Evolutionary conservation across 768 basidiomycete species (phyloP), one percentile per base, ranked within the genome.

Genomic region (Stropharia rugosoannulata): DNA sequence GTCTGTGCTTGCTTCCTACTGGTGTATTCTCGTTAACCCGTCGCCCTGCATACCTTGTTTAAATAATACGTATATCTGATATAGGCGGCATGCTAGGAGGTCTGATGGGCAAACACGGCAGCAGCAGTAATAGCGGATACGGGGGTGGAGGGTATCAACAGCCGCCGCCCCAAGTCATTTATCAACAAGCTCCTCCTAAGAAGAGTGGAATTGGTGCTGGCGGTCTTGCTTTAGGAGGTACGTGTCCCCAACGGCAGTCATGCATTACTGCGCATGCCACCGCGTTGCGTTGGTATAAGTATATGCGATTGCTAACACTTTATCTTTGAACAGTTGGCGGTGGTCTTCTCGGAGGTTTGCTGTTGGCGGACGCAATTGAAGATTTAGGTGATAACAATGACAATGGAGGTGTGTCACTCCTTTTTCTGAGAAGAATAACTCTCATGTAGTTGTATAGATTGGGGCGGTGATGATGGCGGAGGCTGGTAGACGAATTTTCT

Each of bases 311-410:
- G 35, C 40, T 57, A 36, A 46, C 32, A 15, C 15, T 12, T 25
- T 54, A 12, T 38, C 54, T 48, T 44, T 53, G 46, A 50, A 48
- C 39, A 80, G 86, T 78, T 59, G 87, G 80, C 62, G 87, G 75
- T 13, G 89, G 85, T 55, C 66, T 89, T n/a, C 64, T 86, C n/a
- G 87, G 82, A 38, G 89, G 88, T 55, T 71, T 73, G 2, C 66
- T 89, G 42, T 62, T 89, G 38, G 79, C 63, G 36, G 74, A 83
- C 43, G 81, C 79, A 0, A 57, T 83, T 29, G 84, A 84, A 43
- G 67, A 67, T 18, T 62, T 46, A 15, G 69, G 66, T 38, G 66
- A 63, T 25, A 45, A 46, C 54, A 66, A 64, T 53, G 59, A 64
- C 47, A 53, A 54, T n/a, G 59, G 58, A 25, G 64, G 62, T 54